Base-by-base conservation (phyloP, 2,329 filamentous ascomycete genomes). In the Xylariaceae sp. region DNA sequence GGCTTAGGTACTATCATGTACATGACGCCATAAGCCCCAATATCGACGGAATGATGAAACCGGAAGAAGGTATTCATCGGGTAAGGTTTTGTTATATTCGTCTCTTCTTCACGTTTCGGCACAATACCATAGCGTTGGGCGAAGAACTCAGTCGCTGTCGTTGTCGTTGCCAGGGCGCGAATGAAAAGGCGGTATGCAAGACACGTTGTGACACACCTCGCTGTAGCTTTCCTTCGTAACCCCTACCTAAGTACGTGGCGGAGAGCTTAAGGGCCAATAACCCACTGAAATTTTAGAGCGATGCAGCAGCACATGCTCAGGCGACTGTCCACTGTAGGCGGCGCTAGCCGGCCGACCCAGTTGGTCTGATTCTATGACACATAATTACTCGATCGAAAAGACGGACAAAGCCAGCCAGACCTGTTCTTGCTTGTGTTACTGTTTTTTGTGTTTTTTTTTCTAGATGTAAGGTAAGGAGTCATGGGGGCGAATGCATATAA, bases 331-430 rank as follows among this genome's bases (percentile, higher is more conserved):
- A 34, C 50, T 28, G 26, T 33, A 21, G 16, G 46, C 56, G 24
- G 46, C 48, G 49, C 52, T 48, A 50, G 34, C 53, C 51, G 29
- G 26, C 29, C 12, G 19, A 26, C 26, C 61, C 55, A 62, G 56
- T 61, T 49, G 45, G 49, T 29, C 45, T 44, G 31, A 66, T 64
- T 65, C 58, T 59, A 72, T 72, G 70, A 73, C 70, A 73, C 70
- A 73, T 73, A 72, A 72, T 73, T 73, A 72, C 69, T 65, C 69
- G 65, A 73, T 73, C 60, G 60, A 70, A 73, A 71, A 57, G n/a
- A 53, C 52, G 17, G 26, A 28, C 23, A 26, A 33, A 28, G 45
- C 40, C 31, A 54, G 33, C 8, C 28, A 36, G 23, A 34, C 34
- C 14, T 49, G 37, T 40, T 34, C 21, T 39, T 50, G 44, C 49